phyloP scores from a whole-genome alignment of 2,329 filamentous ascomycete species.

The Phialocephala sp. region DNA sequence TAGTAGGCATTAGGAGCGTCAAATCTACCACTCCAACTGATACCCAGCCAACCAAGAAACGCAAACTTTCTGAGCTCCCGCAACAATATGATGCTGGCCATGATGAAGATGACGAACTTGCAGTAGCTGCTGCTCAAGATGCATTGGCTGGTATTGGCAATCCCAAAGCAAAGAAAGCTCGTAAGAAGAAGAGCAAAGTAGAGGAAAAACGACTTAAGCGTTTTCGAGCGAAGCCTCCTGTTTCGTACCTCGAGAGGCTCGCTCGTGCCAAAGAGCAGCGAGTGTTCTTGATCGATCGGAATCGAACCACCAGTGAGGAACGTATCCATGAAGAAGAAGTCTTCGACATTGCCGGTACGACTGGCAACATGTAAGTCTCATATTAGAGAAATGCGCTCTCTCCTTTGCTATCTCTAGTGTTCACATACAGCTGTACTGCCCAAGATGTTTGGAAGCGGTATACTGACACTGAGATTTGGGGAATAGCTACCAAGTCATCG shows the following conservation, averaged over 20 bases:
- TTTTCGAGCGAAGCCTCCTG: slow-evolving; percentile 51
- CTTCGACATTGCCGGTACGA: slow-evolving; percentile 63
- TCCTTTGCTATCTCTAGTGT: neutral
- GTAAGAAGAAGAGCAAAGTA: slow-evolving; percentile 26
- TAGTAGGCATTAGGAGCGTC: slow-evolving; percentile 18
- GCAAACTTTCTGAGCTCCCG: slow-evolving; percentile 16
- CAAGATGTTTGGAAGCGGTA: too few relatives aligned
- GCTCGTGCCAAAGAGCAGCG: slow-evolving; percentile 56
- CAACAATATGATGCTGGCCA: slow-evolving; percentile 15
- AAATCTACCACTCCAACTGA: slow-evolving; percentile 6
- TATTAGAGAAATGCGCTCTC: too few relatives aligned
- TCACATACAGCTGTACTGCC: too few relatives aligned
- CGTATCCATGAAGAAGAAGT: slow-evolving; percentile 51
- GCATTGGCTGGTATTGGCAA: slow-evolving; percentile 20
- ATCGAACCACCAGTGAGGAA: slow-evolving; percentile 41
- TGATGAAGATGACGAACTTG: slow-evolving; percentile 17
- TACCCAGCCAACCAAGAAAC: slow-evolving; percentile 26
- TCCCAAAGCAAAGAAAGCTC: slow-evolving; percentile 28
- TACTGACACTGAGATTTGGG: neutral
- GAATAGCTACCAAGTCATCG: slow-evolving; percentile 58
- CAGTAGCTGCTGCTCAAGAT: slow-evolving; percentile 18
- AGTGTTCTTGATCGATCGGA: slow-evolving; percentile 62
- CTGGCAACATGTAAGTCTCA: slow-evolving; percentile 53
- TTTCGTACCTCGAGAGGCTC: slow-evolving; percentile 52
- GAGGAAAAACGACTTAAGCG: slow-evolving; percentile 48